Evolutionary conservation across 495 filamentous ascomycete species (phyloP).

Genomic region (Trichoderma gamsii): DNA sequence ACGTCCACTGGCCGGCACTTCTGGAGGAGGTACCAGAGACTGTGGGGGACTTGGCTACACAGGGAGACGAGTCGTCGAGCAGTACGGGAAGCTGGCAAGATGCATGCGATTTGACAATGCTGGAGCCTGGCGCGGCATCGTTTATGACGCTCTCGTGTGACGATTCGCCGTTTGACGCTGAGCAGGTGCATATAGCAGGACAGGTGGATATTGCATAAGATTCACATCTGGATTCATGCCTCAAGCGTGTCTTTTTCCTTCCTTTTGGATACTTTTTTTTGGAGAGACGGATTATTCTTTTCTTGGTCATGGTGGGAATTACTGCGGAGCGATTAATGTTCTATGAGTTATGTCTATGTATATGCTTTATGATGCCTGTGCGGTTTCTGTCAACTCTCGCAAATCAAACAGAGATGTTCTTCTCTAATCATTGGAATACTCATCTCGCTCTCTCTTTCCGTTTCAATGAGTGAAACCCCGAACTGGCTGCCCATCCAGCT

Average conservation of each 20-base stretch:
- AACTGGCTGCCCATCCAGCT: not conserved
- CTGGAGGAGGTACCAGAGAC: not conserved
- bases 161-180: not conserved
- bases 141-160: not conserved
- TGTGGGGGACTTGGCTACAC: not conserved
- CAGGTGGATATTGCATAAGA: conserved; percentile 5
- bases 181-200: not conserved
- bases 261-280: not conserved
- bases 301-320: not conserved
- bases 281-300: not conserved
- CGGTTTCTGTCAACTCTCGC: not conserved
- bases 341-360: not conserved
- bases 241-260: not conserved
- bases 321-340: not conserved
- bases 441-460: not conserved
- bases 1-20: conserved; percentile 5
- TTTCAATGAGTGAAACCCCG: not conserved
- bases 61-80: conserved; percentile 7
- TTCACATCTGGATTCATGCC: not conserved
- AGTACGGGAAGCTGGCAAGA: conserved; percentile 8
- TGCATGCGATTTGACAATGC: not conserved
- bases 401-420: not conserved
- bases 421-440: not conserved
- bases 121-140: not conserved
- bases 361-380: not conserved